A percentile compares a stretch with the other conserved stretches of the same genome.
Conservation (phyloP, 202 grass and related monocot genomes). For the Zizania palustris region DNA sequence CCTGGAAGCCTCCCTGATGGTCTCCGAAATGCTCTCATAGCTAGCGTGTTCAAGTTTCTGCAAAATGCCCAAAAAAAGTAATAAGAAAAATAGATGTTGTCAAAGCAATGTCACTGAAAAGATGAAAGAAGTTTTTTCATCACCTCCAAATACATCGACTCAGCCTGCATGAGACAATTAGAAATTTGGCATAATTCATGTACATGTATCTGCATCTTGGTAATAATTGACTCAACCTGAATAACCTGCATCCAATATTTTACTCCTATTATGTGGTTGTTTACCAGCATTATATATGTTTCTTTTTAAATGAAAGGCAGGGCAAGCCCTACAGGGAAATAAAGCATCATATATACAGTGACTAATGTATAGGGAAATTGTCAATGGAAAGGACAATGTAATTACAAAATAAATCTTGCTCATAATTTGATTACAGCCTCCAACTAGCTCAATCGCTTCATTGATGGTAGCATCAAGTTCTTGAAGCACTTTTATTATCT, state of each 20-base stretch:
- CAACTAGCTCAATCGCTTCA: constrained; percentile 57
- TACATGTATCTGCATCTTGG: constrained; percentile 47
- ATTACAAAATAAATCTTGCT: constrained; percentile 81
- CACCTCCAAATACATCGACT: constrained; percentile 60
- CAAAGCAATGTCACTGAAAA: constrained; percentile 2
- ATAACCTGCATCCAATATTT: constrained; percentile 52
- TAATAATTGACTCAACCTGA: constrained; percentile 54
- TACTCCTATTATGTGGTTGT: constrained; percentile 2
- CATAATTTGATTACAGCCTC: constrained; percentile 60
- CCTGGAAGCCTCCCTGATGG: constrained; percentile 52
- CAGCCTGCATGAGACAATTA: constrained; percentile 36
- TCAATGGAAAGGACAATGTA: constrained; percentile 16
- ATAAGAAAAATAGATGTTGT: constrained; percentile 9
- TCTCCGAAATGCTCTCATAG: constrained; percentile 45
- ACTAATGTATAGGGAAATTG: not conserved
- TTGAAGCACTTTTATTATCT: constrained; percentile 39
- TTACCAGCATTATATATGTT: not conserved
- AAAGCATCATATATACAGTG: not conserved
- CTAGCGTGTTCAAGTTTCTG: constrained; percentile 54
- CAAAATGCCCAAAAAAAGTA: constrained; percentile 28
- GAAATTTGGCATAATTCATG: constrained; percentile 51
- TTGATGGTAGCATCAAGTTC: constrained; percentile 51
- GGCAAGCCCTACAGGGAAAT: not conserved
- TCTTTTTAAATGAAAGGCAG: not conserved
- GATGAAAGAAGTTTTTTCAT: not conserved